phyloP scores from a whole-genome alignment of 352 stramenopile genomes.

The Pythium chondricola region DNA sequence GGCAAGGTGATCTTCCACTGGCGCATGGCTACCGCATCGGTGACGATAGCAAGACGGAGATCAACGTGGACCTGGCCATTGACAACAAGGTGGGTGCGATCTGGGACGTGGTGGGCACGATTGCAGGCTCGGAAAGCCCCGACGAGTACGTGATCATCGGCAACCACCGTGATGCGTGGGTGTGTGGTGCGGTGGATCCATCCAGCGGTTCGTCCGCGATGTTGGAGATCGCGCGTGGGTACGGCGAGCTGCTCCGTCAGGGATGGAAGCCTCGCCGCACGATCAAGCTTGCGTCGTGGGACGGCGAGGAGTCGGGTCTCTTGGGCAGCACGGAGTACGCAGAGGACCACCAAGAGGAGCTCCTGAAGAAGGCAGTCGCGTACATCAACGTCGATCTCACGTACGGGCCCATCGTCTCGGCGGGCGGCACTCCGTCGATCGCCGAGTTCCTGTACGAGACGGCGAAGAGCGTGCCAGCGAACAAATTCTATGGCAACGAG shows the following conservation, averaged over 20 bases:
- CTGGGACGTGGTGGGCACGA: constrained; percentile 84
- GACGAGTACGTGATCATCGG: constrained; percentile 74
- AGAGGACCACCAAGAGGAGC: constrained; percentile 47
- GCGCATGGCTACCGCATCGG: constrained; percentile 67
- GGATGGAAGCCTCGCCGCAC: constrained; percentile 72
- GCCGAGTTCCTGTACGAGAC: constrained; percentile 44
- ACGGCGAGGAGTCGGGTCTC: constrained; percentile 80
- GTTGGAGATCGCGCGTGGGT: constrained; percentile 70
- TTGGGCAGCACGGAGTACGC: constrained; percentile 78
- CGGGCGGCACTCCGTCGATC: constrained; percentile 58
- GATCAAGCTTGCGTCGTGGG: constrained; percentile 81
- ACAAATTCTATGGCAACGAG: constrained; percentile 24
- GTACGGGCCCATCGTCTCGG: constrained; percentile 35
- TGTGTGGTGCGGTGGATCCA: constrained; percentile 81
- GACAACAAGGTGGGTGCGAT: constrained; percentile 76
- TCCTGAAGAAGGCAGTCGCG: constrained; percentile 48
- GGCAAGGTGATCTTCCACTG: constrained; percentile 59
- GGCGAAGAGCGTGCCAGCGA: constrained; percentile 42
- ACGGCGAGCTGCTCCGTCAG: constrained; percentile 47
- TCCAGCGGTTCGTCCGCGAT: constrained; percentile 69
- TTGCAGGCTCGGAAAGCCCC: constrained; percentile 43
- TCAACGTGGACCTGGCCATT: constrained; percentile 62
- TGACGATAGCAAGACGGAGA: constrained; percentile 47
- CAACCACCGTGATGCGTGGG: constrained; percentile 91
- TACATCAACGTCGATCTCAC: constrained; percentile 85